A percentile compares a stretch with the other conserved stretches of the same genome.
Evolutionary conservation across 805 yeast species (phyloP).

Genomic region (Starmerella ratchasimensis): DNA sequence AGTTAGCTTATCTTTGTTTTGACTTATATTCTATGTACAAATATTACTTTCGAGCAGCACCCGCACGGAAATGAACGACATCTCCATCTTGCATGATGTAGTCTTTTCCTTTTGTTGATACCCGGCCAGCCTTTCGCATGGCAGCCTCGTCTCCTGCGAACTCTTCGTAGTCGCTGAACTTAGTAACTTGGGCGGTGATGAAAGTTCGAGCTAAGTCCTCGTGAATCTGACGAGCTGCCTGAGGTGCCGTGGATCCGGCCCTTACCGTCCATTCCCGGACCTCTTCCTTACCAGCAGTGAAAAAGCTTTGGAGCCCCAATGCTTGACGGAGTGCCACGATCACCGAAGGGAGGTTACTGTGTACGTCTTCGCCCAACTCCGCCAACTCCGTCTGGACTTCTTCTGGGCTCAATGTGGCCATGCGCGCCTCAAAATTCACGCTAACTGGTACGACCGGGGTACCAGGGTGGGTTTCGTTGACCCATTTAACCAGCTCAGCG

Average conservation of each 20-base stretch:
- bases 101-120: constrained; percentile 58
- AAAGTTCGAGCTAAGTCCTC: constrained; percentile 73
- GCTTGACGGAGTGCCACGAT: constrained; percentile 53
- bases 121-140: constrained; percentile 45
- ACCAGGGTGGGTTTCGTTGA: constrained; percentile 44
- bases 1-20: not conserved
- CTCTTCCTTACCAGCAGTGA: constrained; percentile 70
- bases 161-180: constrained; percentile 43
- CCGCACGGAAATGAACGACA: constrained; percentile 51
- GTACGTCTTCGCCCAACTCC: constrained; percentile 19
- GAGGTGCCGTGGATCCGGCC: constrained; percentile 63
- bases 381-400: constrained; percentile 22
- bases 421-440: constrained; percentile 49
- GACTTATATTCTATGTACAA: not conserved
- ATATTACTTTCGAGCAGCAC: constrained; percentile 12
- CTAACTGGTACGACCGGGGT: constrained; percentile 59
- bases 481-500: constrained; percentile 48
- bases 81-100: constrained; percentile 79
- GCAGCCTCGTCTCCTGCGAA: constrained; percentile 39
- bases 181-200: constrained; percentile 61
- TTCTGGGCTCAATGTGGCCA: constrained; percentile 35
- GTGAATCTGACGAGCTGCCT: constrained; percentile 84
- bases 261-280: constrained; percentile 83
- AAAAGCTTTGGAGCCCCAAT: constrained; percentile 63
- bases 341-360: constrained; percentile 47